Evolutionary conservation across 495 filamentous ascomycete genomes (phyloP).

Genomic region (Chaetomium tenue): DNA sequence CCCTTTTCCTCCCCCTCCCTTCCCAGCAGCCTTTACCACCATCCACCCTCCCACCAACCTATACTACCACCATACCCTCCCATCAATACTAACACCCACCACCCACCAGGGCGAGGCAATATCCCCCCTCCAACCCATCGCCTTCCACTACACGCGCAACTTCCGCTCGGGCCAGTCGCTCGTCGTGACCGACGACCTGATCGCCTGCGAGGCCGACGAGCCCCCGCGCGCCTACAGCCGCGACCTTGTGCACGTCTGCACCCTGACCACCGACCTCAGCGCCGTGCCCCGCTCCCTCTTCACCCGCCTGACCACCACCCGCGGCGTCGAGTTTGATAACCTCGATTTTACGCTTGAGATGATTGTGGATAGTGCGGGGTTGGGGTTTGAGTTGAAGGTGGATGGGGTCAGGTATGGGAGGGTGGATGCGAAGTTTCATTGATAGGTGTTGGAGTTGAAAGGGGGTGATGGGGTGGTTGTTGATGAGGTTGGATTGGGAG

Average conservation of each 20-base stretch:
- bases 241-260: slow-evolving; percentile 65
- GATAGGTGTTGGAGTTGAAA: neutral
- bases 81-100: neutral
- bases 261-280: slow-evolving; percentile 69
- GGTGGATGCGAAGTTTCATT: slow-evolving; percentile 70
- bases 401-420: slow-evolving; percentile 69
- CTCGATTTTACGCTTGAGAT: slow-evolving; percentile 74
- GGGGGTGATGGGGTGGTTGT: neutral
- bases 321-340: slow-evolving; percentile 71
- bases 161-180: slow-evolving; percentile 66
- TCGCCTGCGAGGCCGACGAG: slow-evolving; percentile 63
- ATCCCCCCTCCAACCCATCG: slow-evolving; percentile 63
- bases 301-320: slow-evolving; percentile 65
- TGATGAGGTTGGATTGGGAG: neutral
- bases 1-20: no score
- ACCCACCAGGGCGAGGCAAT: slow-evolving; percentile 66
- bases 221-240: slow-evolving; percentile 58
- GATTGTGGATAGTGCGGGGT: slow-evolving; percentile 67
- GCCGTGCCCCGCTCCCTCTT: slow-evolving; percentile 66
- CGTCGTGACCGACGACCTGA: slow-evolving; percentile 69
- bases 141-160: slow-evolving; percentile 77
- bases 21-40: no score
- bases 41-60: no score
- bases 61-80: neutral
- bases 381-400: slow-evolving; percentile 71